A percentile compares a stretch with the other conserved stretches of the same genome.
Conservation (phyloP, 2,329 filamentous ascomycete genomes). For the Trichophyton equinum region DNA sequence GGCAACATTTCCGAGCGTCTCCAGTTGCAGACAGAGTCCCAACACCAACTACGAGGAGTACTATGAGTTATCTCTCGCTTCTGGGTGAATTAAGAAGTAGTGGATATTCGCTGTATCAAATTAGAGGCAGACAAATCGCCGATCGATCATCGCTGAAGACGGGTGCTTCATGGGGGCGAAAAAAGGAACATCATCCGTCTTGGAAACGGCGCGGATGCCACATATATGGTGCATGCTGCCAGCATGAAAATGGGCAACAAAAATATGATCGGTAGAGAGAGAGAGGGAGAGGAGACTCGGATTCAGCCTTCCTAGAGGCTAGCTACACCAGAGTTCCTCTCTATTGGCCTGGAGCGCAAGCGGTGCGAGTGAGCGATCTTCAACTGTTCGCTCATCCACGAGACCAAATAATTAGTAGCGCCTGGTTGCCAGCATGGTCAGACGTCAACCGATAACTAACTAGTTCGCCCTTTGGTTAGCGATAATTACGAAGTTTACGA, state of each 20-base stretch:
- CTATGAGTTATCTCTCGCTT: neutral
- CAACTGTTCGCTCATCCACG: neutral
- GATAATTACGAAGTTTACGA: neutral
- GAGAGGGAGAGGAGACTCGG: neutral
- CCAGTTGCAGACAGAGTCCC: neutral
- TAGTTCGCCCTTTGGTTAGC: neutral
- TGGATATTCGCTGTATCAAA: neutral
- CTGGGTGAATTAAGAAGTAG: neutral
- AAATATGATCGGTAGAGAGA: neutral
- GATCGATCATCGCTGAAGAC: neutral
- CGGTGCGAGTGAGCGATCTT: neutral
- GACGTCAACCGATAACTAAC: neutral
- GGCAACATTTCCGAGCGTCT: neutral
- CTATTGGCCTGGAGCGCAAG: neutral
- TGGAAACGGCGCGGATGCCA: neutral
- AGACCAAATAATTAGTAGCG: neutral
- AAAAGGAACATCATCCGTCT: neutral
- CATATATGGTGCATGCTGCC: neutral
- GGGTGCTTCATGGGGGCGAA: neutral
- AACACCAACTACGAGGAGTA: neutral
- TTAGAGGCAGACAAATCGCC: neutral
- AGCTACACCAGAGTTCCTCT: neutral
- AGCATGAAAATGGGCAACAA: neutral
- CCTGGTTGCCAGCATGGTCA: neutral
- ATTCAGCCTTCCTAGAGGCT: neutral